Evolutionary conservation across 495 filamentous ascomycete species (phyloP), one percentile per base, ranked within the genome.

Genomic region (Penicillium samsonianum): DNA sequence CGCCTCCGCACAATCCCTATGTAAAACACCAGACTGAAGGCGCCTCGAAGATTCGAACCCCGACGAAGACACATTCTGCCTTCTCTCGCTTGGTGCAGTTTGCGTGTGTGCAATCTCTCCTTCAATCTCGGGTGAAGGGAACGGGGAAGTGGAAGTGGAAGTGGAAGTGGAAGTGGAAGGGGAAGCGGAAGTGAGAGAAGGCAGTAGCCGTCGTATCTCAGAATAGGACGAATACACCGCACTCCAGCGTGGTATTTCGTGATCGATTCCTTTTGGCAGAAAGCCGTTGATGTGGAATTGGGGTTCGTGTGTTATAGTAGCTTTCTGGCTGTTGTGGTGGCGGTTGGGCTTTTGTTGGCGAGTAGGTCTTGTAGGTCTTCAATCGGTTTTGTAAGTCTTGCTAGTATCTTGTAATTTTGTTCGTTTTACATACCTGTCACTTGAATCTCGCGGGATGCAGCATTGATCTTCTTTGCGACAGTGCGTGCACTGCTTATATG

Each of bases 371-470:
- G 12, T n/a, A n/a, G n/a, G n/a, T n/a, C n/a, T 25, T 25, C 23
- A 2, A 38, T 17, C 16, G 8, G 35, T 8, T 17, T 17, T 38
- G 35, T 38, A 38, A 38, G 35, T 3, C 35, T 38, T 38, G 35
- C 35, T 38, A 38, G n/a, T 9, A 17, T 17, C 35, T 38, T n/a
- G 7, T 38, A n/a, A 3, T n/a, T 38, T 17, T 37, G 4, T 17
- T 38, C 4, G 6, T 7, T 38, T 10, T 1, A 12, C 35, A 40
- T 58, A 64, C 62, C 55, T 57, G n/a, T 30, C 50, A 14, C 22
- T 46, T 26, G 50, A 51, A 37, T 62, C 55, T 35, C 62, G 30
- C 1, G 59, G 55, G 16, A 62, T 40, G 26, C 62, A 64, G 11
- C n/a, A 10, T 28, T 58, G 58, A 1, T 31, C 47, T 20, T 64